These are phyloP conservation scores for Craspedostauros australis DNA, from an alignment of 108 stramenopile species.

Conservation along the genomic window DNA sequence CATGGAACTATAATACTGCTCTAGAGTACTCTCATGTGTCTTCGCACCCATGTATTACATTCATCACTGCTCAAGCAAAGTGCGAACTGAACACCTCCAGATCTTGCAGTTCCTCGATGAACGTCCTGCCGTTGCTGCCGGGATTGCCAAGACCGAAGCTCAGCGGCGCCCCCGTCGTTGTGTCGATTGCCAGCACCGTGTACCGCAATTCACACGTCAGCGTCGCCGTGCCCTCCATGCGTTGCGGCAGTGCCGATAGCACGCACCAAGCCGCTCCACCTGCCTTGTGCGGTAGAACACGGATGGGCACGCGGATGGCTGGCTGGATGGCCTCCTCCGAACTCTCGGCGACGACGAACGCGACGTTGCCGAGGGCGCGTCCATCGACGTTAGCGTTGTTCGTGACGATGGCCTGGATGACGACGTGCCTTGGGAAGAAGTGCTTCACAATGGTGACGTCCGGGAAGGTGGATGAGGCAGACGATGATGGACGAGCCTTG, in stretches of 20 bases:
- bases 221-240: conserved; percentile 73
- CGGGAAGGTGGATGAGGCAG: conserved; percentile 67
- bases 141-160: conserved; percentile 39
- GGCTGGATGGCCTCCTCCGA: conserved; percentile 86
- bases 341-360: conserved; percentile 85
- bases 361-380: conserved; percentile 60
- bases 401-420: conserved; percentile 78
- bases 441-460: conserved; percentile 80
- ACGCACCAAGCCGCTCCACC: conserved; percentile 81
- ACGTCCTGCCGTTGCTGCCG: conserved; percentile 44
- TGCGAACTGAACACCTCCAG: conserved; percentile 68
- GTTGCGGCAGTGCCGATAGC: conserved; percentile 58
- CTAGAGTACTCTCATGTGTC: neutral
- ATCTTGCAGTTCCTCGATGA: conserved; percentile 85
- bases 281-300: conserved; percentile 50
- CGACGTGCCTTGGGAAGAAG: conserved; percentile 75
- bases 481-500: conserved; percentile 59
- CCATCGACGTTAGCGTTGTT: conserved; percentile 44
- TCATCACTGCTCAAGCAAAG: conserved; percentile 54
- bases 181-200: conserved; percentile 62
- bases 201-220: conserved; percentile 83
- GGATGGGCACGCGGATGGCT: conserved; percentile 57
- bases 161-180: conserved; percentile 47
- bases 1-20: neutral
- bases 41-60: neutral